phyloP scores from a whole-genome alignment of 1,284 basidiomycete species.

The Papiliotrema nemorosa region DNA sequence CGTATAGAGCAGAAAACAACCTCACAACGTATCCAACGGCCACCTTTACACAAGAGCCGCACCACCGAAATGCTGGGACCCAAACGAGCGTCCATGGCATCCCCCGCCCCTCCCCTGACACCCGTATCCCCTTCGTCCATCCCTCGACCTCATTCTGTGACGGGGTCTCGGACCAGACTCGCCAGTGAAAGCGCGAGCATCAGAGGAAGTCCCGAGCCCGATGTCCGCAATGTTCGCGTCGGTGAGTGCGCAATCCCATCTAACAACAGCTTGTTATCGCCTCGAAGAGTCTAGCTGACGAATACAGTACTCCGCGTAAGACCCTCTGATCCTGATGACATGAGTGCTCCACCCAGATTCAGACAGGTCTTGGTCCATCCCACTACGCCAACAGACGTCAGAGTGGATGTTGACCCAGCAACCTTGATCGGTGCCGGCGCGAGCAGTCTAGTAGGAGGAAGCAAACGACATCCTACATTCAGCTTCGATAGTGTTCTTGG shows the following conservation, averaged over 20 bases:
- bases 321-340: constrained; percentile 80
- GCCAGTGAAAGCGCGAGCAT: constrained; percentile 10
- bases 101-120: constrained; percentile 26
- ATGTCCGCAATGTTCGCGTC: constrained; percentile 40
- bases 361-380: constrained; percentile 83
- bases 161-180: constrained; percentile 14
- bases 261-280: background rate
- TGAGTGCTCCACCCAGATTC: constrained; percentile 85
- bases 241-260: constrained; percentile 26
- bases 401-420: constrained; percentile 62
- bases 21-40: background rate
- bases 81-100: constrained; percentile 10
- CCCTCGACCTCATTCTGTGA: constrained; percentile 28
- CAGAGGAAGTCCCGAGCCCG: constrained; percentile 13
- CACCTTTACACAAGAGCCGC: background rate
- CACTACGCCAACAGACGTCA: constrained; percentile 61
- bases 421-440: constrained; percentile 52
- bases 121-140: constrained; percentile 27
- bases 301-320: constrained; percentile 80
- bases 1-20: too few relatives aligned
- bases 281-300: background rate
- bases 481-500: constrained; percentile 91
- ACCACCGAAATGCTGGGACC: constrained; percentile 1
- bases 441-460: constrained; percentile 56
- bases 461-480: constrained; percentile 76